Evolutionary conservation across 768 basidiomycete genomes (phyloP).

Genomic region (Trametes cubensis): DNA sequence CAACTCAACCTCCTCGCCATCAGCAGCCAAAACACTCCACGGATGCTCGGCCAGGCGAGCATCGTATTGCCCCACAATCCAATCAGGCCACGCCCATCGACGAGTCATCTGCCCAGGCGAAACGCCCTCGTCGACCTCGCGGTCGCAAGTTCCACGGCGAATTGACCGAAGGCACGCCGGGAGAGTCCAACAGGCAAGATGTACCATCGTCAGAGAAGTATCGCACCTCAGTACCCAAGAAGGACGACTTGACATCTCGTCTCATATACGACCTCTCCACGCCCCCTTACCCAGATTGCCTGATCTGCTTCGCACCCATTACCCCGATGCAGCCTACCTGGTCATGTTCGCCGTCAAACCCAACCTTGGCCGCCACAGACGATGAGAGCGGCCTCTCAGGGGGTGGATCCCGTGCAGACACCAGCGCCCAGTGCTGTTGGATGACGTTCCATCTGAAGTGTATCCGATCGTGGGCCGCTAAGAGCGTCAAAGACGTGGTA

Average conservation of each 20-base stretch:
- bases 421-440: conserved; percentile 73
- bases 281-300: conserved; percentile 76
- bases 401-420: conserved; percentile 5
- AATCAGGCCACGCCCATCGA: not conserved
- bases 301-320: conserved; percentile 82
- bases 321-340: conserved; percentile 81
- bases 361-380: conserved; percentile 36
- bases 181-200: not conserved
- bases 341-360: conserved; percentile 79
- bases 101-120: not conserved
- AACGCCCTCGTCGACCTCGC: conserved; percentile 11
- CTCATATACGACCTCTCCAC: conserved; percentile 67
- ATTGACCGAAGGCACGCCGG: conserved; percentile 9
- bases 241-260: conserved; percentile 75
- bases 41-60: not conserved
- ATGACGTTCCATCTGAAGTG: conserved; percentile 91
- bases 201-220: conserved; percentile 16
- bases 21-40: not conserved
- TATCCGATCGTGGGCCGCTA: conserved; percentile 84
- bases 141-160: conserved; percentile 20
- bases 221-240: conserved; percentile 23
- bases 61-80: not conserved
- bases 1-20: not conserved
- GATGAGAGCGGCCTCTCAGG: conserved; percentile 25
- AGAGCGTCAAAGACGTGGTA: conserved; percentile 71